phyloP scores from a whole-genome alignment of 73 alveolate genomes.

The Durusdinium trenchii region DNA sequence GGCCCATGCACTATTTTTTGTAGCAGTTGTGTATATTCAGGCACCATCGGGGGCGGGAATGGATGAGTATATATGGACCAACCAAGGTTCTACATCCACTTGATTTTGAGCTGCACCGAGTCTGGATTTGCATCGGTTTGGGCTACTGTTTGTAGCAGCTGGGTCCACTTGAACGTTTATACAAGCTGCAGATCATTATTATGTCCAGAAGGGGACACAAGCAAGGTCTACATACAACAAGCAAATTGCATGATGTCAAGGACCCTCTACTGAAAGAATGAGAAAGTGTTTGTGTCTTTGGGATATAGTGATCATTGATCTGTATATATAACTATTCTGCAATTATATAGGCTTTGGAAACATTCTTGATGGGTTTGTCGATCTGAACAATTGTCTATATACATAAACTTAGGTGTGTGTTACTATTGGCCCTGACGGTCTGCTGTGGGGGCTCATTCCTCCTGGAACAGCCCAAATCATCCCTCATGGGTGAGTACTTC shows the following conservation, averaged over 20 bases:
- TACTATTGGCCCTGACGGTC: not conserved
- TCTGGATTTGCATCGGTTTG: not conserved
- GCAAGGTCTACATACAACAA: not conserved
- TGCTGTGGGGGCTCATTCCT: not conserved
- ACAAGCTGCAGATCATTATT: not conserved
- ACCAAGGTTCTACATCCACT: slow-evolving; percentile 4
- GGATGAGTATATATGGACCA: too few species aligned
- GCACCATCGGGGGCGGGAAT: too few species aligned
- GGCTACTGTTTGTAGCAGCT: not conserved
- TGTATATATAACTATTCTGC: not conserved
- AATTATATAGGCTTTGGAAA: not conserved
- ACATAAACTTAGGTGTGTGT: not conserved
- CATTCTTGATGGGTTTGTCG: not conserved
- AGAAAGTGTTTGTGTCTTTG: not conserved
- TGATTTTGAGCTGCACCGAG: not conserved
- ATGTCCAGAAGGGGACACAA: not conserved
- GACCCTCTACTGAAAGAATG: not conserved
- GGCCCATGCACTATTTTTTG: too few species aligned
- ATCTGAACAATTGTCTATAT: not conserved
- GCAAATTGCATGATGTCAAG: slow-evolving; percentile 8
- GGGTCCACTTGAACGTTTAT: not conserved
- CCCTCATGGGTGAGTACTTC: not conserved
- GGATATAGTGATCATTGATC: not conserved
- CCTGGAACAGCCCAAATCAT: not conserved
- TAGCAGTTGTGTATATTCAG: too few species aligned